These are phyloP conservation scores for Cruciata laevipes DNA, from an alignment of 257 asterid species.

Conservation along the genomic window DNA sequence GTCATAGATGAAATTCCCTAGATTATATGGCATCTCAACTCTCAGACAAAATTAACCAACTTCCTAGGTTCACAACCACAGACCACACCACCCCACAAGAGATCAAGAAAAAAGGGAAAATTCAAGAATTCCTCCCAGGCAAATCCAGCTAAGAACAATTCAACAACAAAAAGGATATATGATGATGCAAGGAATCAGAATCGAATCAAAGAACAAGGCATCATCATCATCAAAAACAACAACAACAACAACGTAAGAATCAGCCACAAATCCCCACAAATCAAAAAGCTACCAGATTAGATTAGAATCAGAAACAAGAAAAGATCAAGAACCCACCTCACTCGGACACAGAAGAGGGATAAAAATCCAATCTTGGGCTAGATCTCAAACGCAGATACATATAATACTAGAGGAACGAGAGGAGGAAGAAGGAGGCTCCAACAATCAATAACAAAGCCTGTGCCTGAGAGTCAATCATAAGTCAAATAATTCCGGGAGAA, in stretches of 20 bases:
- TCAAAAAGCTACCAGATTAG: background rate
- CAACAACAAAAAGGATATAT: conserved; percentile 11
- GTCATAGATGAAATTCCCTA: conserved; percentile 41
- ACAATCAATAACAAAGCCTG: background rate
- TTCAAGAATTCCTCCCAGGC: background rate
- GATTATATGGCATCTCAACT: conserved; percentile 36
- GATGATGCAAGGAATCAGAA: conserved; percentile 33
- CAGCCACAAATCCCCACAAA: conserved; percentile 12
- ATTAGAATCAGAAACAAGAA: background rate
- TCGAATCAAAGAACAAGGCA: conserved; percentile 18
- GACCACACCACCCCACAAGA: background rate
- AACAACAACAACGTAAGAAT: conserved; percentile 7
- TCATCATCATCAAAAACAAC: conserved; percentile 3
- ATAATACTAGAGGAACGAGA: background rate
- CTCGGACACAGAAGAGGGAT: conserved; percentile 11
- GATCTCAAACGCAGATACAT: background rate
- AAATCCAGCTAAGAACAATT: background rate
- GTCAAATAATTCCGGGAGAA: conserved; percentile 11
- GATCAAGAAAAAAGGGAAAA: background rate
- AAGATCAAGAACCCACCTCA: background rate
- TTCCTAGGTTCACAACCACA: conserved; percentile 2
- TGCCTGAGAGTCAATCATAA: conserved; percentile 8
- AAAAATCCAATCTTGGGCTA: conserved; percentile 13
- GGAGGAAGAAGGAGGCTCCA: background rate
- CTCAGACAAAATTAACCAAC: conserved; percentile 33